Base-by-base conservation (phyloP, 495 filamentous ascomycete species). In the Aspergillus diversus region DNA sequence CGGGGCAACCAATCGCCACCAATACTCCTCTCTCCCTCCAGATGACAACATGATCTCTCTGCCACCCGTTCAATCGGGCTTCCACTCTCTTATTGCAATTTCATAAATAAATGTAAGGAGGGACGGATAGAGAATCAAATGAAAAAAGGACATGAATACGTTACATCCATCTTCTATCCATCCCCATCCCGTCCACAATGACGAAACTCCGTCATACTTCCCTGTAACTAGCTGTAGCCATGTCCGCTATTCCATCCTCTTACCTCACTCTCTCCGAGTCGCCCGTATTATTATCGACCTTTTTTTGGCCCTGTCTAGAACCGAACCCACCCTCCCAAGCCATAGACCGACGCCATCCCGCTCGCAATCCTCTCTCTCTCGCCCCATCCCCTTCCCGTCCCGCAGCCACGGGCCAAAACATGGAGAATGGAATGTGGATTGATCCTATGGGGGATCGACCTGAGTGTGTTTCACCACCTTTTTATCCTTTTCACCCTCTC, bases 1-100 rank as follows among this genome's bases (percentile, higher is more conserved):
- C 2, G 21, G 35, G 39, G n/a, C 39, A 15, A 15, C 39, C 58
- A 39, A 55, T 48, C 55, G 33, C 57, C 51, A 17, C 48, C 21
- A 53, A 37, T 43, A 51, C 21, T 12, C 32, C 52, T 33, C 33
- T 8, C 33, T 42, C 52, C 52, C 33, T 8, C 33, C 33, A 33
- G 6, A 16, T 43, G 39, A 43, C 39, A 43, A 43, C 39, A 43
- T 43, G 21, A 11, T 43, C 5, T 43, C 8, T 43, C 8, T 6
- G 5, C 39, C 8, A 4, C 39, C 39, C n/a, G 39, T 43, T 43
- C 39, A 13, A 15, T 43, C 39, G 39, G 11, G 39, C 11, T 43
- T 43, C 39, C 8, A 11, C 4, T 3, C 4, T 13, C 11, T 12
- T 43, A 8, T 11, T 43, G 39, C 39, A 43, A 43, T 43, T 43